Conservation (phyloP, 140 eudicot species). For the Oenanthe javanica region DNA sequence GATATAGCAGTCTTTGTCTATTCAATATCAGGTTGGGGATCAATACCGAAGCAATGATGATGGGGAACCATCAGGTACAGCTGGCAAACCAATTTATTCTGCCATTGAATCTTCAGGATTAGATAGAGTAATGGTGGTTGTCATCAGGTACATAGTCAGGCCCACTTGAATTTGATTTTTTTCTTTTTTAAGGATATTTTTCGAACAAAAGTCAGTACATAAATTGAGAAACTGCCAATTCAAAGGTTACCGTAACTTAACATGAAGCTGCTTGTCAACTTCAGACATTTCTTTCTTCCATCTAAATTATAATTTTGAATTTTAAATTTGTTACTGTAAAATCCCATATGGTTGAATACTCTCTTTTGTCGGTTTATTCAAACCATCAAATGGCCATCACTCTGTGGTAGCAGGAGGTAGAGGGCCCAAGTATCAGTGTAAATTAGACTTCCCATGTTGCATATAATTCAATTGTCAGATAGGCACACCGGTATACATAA, state of each 20-base stretch:
- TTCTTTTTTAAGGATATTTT: neutral
- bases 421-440: neutral
- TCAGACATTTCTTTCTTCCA: neutral
- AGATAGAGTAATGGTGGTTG: conserved; percentile 93
- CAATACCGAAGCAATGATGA: conserved; percentile 87
- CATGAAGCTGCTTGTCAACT: neutral
- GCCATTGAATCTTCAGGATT: conserved; percentile 84
- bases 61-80: conserved; percentile 98
- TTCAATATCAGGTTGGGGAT: conserved; percentile 57
- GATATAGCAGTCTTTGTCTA: conserved; percentile 1
- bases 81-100: conserved; percentile 90
- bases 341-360: neutral
- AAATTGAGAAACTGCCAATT: neutral
- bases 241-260: neutral
- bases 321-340: neutral
- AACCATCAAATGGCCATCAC: neutral
- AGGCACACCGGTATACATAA: neutral
- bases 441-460: neutral
- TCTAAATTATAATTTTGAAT: neutral
- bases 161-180: neutral
- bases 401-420: neutral
- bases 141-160: conserved; percentile 53
- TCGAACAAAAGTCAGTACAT: no score
- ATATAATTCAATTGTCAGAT: neutral
- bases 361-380: neutral